A percentile compares a stretch with the other conserved stretches of the same genome.
Evolutionary conservation across 805 yeast genomes (phyloP).

Genomic region (Saccharomycopsis schoenii): DNA sequence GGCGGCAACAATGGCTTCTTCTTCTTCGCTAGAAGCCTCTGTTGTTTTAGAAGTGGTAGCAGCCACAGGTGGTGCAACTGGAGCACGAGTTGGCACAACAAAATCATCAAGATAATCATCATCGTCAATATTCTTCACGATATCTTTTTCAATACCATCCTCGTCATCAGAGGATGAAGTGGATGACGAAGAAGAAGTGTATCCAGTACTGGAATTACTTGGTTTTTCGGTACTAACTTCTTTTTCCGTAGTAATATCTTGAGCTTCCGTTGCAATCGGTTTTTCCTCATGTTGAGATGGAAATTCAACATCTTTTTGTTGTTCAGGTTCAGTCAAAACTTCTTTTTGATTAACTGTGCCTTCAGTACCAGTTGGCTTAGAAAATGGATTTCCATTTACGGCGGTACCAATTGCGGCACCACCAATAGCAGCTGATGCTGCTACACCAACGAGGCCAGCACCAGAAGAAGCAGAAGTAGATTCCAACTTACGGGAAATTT

Average conservation of each 20-base stretch:
- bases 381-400: background rate
- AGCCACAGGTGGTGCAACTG: background rate
- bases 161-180: slow-evolving; percentile 29
- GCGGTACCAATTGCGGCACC: slow-evolving; percentile 16
- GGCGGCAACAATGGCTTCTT: background rate
- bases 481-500: slow-evolving; percentile 12
- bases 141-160: slow-evolving; percentile 39
- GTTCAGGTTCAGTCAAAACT: background rate
- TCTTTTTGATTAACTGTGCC: background rate
- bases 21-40: background rate
- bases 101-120: background rate
- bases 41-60: background rate
- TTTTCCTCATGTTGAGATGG: background rate
- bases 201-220: slow-evolving; percentile 34
- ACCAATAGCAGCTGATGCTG: slow-evolving; percentile 21
- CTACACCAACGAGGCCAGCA: slow-evolving; percentile 25
- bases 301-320: background rate
- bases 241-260: background rate
- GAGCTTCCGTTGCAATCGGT: background rate
- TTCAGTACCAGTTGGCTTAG: background rate
- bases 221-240: background rate
- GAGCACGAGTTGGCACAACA: background rate
- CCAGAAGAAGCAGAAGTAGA: slow-evolving; percentile 20
- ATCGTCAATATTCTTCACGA: slow-evolving; percentile 25
- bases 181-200: slow-evolving; percentile 32